A percentile compares a stretch with the other conserved stretches of the same genome.
phyloP scores from a whole-genome alignment of 306 rosid genomes.

The Dicorynia guianensis region DNA sequence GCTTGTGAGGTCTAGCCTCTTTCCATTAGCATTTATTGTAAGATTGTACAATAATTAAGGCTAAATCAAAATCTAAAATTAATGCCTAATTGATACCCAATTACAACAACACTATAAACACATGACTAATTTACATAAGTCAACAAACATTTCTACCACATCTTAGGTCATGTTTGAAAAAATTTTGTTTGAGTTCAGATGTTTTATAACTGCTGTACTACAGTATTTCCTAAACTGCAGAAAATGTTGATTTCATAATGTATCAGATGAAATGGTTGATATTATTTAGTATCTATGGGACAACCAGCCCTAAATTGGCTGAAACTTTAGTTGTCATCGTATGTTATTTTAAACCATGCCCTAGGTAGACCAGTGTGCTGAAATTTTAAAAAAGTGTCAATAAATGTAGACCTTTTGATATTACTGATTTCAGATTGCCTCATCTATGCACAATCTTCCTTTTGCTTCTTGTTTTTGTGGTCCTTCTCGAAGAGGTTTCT shows the following conservation, averaged over 20 bases:
- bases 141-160: not conserved
- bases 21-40: too few relatives aligned
- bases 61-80: too few relatives aligned
- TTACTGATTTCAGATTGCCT: constrained; percentile 7
- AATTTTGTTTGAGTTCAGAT: too few relatives aligned
- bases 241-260: not conserved
- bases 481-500: constrained; percentile 33
- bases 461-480: constrained; percentile 12
- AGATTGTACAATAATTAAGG: too few relatives aligned
- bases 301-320: not conserved
- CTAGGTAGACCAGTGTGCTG: not conserved
- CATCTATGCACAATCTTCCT: constrained; percentile 21
- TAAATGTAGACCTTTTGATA: constrained; percentile 25
- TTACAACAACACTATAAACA: too few relatives aligned
- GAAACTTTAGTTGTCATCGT: not conserved
- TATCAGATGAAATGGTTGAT: not conserved
- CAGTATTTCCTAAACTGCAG: not conserved
- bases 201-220: not conserved
- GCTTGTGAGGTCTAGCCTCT: too few relatives aligned
- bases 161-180: not conserved
- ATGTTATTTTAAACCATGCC: not conserved
- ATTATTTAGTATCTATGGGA: not conserved
- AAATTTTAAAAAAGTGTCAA: constrained; percentile 21
- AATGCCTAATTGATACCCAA: too few relatives aligned
- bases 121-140: too few relatives aligned